Base-by-base conservation (phyloP, 2,329 filamentous ascomycete species). In the Ophiostoma pallidulum region DNA sequence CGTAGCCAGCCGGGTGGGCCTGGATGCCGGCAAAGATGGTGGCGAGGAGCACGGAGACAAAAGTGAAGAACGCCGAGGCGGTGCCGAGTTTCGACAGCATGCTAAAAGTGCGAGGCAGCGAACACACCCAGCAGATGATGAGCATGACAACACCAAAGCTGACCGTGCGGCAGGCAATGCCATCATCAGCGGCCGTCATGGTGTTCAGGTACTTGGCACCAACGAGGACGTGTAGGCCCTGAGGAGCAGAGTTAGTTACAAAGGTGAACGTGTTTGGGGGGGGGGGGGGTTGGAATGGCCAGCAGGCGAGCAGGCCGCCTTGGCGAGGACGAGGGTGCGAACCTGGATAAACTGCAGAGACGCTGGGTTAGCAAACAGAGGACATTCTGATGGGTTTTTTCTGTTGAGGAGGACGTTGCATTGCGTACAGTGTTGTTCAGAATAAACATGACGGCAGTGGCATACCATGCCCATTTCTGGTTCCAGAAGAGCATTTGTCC, bases 401-500 rank as follows among this genome's bases (percentile, higher is more conserved):
- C n/a, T n/a, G n/a, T n/a, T n/a, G n/a, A n/a, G n/a, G n/a, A n/a
- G n/a, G n/a, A n/a, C n/a, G n/a, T n/a, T n/a, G n/a, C n/a, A n/a
- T n/a, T n/a, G 50, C 57, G 13, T 51, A 64, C 61, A 14, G 87
- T 94, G 63, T 95, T 96, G 74, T 96, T 96, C 53, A 95, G 65
- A 39, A 95, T 68, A 64, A 96, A 96, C 85, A 94, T 94, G 62
- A 87, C 68, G 1, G 87, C 89, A 0, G 78, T 82, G 26, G 68
- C 71, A 62, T 74, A 82, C 78, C 78, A 82, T 3, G 75, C 78
- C 77, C 83, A 86, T 51, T 76, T 79, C 63, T 86, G 81, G 54
- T 84, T 82, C 82, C 84, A 94, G 66, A 94, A 95, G 19, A 96
- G 77, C 75, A 90, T 90, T 64, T 95, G 87, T n/a, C 89, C 90